Percentiles rank a stretch among this genome's conserved stretches.
These are phyloP conservation scores for Pichia californica DNA, from an alignment of 805 yeast species.

Conservation along the genomic window DNA sequence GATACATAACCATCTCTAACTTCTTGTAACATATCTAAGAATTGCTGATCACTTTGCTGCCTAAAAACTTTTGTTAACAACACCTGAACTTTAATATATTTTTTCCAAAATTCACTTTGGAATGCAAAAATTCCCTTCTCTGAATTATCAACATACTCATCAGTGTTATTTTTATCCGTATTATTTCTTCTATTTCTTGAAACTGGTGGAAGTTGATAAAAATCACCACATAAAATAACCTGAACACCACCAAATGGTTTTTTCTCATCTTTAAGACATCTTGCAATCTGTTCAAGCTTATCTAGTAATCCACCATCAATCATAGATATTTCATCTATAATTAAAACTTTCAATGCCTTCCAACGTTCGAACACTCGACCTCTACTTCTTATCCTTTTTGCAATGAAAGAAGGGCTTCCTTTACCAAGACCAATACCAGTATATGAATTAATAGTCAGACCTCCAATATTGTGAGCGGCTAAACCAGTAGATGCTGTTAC, in stretches of 20 bases:
- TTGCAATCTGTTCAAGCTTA: conserved; percentile 67
- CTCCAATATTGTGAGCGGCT: conserved; percentile 93
- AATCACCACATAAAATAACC: conserved; percentile 86
- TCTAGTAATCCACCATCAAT: conserved; percentile 73
- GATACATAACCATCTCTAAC: conserved; percentile 60
- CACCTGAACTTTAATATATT: conserved; percentile 49
- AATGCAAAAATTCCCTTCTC: conserved; percentile 47
- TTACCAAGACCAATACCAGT: conserved; percentile 80
- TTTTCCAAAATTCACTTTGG: conserved; percentile 57
- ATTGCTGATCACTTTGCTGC: conserved; percentile 65
- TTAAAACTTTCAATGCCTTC: conserved; percentile 61
- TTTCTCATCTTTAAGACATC: conserved; percentile 37
- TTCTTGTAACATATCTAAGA: conserved; percentile 70
- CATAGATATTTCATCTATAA: conserved; percentile 94
- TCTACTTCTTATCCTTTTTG: conserved; percentile 38
- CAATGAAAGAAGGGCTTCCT: too few relatives aligned
- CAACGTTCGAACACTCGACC: conserved; percentile 46
- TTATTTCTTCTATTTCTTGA: conserved; percentile 32
- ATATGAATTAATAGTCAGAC: conserved; percentile 78
- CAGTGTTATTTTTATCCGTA: too few relatives aligned
- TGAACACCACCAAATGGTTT: conserved; percentile 94
- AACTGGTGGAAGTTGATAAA: conserved; percentile 86
- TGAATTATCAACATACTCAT: background rate
- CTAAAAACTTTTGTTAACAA: conserved; percentile 63
- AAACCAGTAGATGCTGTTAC: conserved; percentile 95